phyloP scores from a whole-genome alignment of 441 rosid species.

The Pelargonium hybrid region DNA sequence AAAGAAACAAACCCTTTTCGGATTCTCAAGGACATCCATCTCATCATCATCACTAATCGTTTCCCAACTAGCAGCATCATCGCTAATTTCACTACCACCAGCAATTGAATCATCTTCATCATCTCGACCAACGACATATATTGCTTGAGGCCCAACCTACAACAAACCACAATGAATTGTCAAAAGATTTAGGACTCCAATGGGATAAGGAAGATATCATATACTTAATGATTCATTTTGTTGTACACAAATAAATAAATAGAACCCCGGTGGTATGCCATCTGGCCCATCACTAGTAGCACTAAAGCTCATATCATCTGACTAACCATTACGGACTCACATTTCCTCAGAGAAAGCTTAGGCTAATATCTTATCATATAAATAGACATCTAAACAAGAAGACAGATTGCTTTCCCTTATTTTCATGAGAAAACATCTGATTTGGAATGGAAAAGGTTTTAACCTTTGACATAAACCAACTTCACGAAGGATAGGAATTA shows the following conservation, averaged over 20 bases:
- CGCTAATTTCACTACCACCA: conserved; percentile 77
- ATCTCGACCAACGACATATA: conserved; percentile 89
- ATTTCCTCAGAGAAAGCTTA: background rate
- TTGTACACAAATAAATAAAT: background rate
- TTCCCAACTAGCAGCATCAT: conserved; percentile 95
- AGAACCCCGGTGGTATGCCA: background rate
- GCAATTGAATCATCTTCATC: conserved; percentile 78
- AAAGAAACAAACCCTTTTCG: conserved; percentile 61
- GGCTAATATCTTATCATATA: background rate
- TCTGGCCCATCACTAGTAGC: background rate
- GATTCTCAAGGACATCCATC: conserved; percentile 45
- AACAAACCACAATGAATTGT: conserved; percentile 19
- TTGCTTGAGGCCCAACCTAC: conserved; percentile 98
- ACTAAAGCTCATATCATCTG: background rate
- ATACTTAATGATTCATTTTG: too few relatives aligned
- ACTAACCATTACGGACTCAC: background rate
- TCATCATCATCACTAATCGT: conserved; percentile 66
- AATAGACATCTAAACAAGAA: background rate
- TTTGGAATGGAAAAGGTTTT: background rate
- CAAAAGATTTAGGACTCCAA: conserved; percentile 1
- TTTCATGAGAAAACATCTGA: background rate
- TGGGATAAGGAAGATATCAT: background rate
- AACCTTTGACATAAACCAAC: background rate
- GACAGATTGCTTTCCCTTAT: background rate
- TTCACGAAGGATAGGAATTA: background rate